Conservation (phyloP, 139 green algal genomes). For the Pleodorina starrii region DNA sequence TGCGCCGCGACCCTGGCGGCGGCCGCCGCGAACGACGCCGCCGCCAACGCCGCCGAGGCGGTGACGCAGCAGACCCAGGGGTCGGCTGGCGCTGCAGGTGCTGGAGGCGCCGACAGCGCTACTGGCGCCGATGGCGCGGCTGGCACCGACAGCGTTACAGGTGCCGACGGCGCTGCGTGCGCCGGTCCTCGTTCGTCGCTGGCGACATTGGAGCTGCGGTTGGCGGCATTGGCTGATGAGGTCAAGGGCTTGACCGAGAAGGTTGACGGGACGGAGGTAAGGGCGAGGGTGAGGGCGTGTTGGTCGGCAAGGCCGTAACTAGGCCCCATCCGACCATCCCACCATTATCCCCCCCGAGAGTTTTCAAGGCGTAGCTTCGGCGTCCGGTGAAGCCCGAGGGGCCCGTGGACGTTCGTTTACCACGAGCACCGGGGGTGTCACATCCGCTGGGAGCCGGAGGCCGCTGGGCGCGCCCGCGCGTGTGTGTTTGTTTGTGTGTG, state of each 20-base stretch:
- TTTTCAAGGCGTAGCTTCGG: too few species aligned
- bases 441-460: too few species aligned
- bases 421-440: too few species aligned
- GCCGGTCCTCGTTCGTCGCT: background rate
- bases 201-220: background rate
- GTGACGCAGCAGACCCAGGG: background rate
- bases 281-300: background rate
- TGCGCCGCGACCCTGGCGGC: background rate
- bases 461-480: too few species aligned
- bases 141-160: background rate
- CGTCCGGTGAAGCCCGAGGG: too few species aligned
- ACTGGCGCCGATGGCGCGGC: background rate
- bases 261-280: background rate
- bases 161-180: too few species aligned
- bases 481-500: too few species aligned
- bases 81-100: background rate
- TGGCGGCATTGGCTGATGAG: background rate
- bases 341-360: too few species aligned
- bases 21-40: background rate
- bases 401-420: too few species aligned
- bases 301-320: too few species aligned
- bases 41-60: background rate
- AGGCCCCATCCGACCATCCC: too few species aligned
- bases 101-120: background rate
- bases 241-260: background rate